Percentiles rank a stretch among this genome's conserved stretches.
Evolutionary conservation across 2,329 filamentous ascomycete genomes (phyloP).

Genomic region (Nectriaceae sp.): DNA sequence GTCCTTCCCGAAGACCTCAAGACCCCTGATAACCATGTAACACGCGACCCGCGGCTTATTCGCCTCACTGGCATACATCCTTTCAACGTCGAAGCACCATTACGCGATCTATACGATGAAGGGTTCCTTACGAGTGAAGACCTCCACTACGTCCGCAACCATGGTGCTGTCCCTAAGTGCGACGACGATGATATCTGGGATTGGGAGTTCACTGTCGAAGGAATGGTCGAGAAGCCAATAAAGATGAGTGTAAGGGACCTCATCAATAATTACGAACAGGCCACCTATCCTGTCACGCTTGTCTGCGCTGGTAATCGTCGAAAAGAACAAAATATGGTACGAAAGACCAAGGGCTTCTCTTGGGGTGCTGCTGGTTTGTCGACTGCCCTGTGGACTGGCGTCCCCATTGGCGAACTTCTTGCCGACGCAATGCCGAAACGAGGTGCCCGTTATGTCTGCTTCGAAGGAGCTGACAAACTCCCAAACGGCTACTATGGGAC

Average conservation of each 20-base stretch:
- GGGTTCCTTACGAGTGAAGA: conserved; percentile 87
- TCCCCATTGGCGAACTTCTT: conserved; percentile 72
- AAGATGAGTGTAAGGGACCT: conserved; percentile 73
- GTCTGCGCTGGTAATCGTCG: conserved; percentile 90
- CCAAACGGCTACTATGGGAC: conserved; percentile 91
- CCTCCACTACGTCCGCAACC: conserved; percentile 89
- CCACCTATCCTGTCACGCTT: conserved; percentile 83
- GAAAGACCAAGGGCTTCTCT: conserved; percentile 91
- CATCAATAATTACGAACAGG: conserved; percentile 72
- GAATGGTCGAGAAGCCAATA: conserved; percentile 77
- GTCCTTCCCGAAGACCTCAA: conserved; percentile 76
- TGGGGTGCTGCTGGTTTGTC: conserved; percentile 89
- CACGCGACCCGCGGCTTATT: conserved; percentile 78
- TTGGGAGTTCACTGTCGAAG: conserved; percentile 84
- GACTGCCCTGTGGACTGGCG: conserved; percentile 85
- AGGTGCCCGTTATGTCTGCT: conserved; percentile 80
- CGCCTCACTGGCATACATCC: conserved; percentile 86
- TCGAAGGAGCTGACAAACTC: conserved; percentile 86
- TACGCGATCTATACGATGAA: conserved; percentile 74
- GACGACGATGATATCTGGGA: conserved; percentile 70
- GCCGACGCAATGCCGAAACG: conserved; percentile 66
- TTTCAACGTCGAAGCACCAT: conserved; percentile 85
- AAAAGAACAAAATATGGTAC: conserved; percentile 89
- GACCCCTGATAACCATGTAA: conserved; percentile 81
- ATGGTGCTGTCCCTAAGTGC: conserved; percentile 79